A percentile compares a stretch with the other conserved stretches of the same genome.
Conservation (phyloP, 495 filamentous ascomycete genomes). For the Aspergillus olivimuriae region DNA sequence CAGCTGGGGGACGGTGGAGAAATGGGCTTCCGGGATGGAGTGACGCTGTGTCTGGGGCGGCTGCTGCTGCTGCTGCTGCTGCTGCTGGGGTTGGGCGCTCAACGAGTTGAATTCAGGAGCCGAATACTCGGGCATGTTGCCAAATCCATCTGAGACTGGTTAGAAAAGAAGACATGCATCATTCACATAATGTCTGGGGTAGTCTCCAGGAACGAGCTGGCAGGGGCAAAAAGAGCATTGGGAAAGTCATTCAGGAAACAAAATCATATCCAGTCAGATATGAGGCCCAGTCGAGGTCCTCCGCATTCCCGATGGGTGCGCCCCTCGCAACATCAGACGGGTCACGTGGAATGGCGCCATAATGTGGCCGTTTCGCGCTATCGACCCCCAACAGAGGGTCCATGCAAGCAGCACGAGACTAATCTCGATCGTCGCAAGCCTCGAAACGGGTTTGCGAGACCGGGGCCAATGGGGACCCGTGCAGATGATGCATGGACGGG, state of each 20-base stretch:
- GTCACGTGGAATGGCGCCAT: constrained; percentile 43
- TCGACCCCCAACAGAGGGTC: constrained; percentile 15
- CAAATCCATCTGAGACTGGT: constrained; percentile 27
- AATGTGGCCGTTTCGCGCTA: constrained; percentile 20
- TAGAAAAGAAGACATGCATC: too few species aligned
- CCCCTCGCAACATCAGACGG: too few species aligned
- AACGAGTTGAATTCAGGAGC: constrained; percentile 22
- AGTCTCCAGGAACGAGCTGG: neutral
- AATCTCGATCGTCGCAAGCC: constrained; percentile 12
- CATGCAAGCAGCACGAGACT: constrained; percentile 12
- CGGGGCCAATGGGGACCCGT: constrained; percentile 12
- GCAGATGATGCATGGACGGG: constrained; percentile 11
- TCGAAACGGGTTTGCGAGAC: constrained; percentile 16
- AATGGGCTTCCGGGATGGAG: constrained; percentile 20
- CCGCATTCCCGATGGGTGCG: neutral
- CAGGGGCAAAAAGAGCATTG: neutral
- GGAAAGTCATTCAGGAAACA: neutral
- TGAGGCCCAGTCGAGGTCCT: neutral
- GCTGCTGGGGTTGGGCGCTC: constrained; percentile 16
- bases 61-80: constrained; percentile 18
- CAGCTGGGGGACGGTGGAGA: constrained; percentile 17
- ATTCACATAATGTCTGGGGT: too few species aligned
- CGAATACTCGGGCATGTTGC: constrained; percentile 31
- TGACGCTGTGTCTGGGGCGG: too few species aligned
- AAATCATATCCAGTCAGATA: neutral